Base-by-base conservation (phyloP, 768 basidiomycete genomes). In the Tulasnella sp. region DNA sequence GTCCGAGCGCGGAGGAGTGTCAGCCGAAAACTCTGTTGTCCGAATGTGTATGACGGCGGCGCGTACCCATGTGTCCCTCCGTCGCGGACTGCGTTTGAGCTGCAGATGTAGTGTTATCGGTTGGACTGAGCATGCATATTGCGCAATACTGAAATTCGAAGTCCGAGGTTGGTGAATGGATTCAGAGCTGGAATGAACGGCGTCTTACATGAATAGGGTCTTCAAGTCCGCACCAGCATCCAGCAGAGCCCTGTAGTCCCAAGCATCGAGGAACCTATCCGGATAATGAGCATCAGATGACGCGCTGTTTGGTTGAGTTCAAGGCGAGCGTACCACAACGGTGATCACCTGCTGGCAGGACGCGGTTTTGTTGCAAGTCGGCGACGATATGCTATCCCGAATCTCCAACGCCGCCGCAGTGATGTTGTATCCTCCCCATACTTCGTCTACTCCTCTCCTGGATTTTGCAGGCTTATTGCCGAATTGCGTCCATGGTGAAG, bases 111-210 rank as follows among this genome's bases (percentile, higher is more conserved):
- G 69, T 71, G 19, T 71, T 71, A 40, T 71, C 69, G 5, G 69
- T 71, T 34, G 69, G 69, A 32, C 29, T 71, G 47, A 44, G 44
- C 69, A 71, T 71, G 47, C 69, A 71, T 36, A 71, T 36, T 12
- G 69, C 69, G 40, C 69, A 71, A 35, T 71, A 71, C 69, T 71
- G 14, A 19, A 62, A 41, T 34, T 64, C 62, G 29, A 12, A 12
- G 42, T 44, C 42, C 12, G 42, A n/a, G n/a, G n/a, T n/a, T n/a
- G n/a, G n/a, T n/a, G 42, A 44, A 1, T n/a, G 34, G 2, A 29
- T 22, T 26, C 7, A 19, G 11, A n/a, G 67, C 11, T 68, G n/a
- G 39, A 42, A 2, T 16, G 9, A 36, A 44, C 26, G 22, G 2
- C 14, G 12, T 29, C 69, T 6, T 71, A 71, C 69, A 62, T 71